Evolutionary conservation across 192 early-diverging fungal species (phyloP).

Genomic region (Lobosporangium transversale): DNA sequence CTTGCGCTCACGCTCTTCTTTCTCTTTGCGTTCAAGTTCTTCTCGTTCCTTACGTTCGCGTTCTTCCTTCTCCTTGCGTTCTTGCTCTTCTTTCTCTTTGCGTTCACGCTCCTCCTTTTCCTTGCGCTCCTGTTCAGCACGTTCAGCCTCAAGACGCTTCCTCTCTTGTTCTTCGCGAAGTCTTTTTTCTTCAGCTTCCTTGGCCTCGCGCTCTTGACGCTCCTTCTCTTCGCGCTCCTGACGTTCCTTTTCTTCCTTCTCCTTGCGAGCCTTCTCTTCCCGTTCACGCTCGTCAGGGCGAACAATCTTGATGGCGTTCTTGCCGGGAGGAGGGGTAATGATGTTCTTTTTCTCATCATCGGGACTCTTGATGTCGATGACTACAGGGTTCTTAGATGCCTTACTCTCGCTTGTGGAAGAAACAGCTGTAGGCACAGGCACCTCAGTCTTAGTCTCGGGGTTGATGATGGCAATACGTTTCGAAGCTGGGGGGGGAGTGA

Average conservation of each 20-base stretch:
- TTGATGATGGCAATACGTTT: constrained; percentile 80
- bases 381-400: constrained; percentile 26
- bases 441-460: constrained; percentile 75
- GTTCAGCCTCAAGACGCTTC: constrained; percentile 49
- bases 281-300: constrained; percentile 58
- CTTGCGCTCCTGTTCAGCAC: constrained; percentile 22
- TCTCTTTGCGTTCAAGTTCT: constrained; percentile 42
- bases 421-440: constrained; percentile 59
- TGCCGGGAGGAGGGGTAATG: constrained; percentile 41
- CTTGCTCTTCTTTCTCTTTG: constrained; percentile 40
- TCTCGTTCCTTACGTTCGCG: constrained; percentile 50
- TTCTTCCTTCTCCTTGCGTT: constrained; percentile 37
- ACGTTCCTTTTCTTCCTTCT: constrained; percentile 48
- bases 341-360: constrained; percentile 46
- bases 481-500: constrained; percentile 50
- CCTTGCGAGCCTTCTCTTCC: constrained; percentile 55
- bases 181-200: constrained; percentile 38
- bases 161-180: constrained; percentile 45
- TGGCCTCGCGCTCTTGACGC: constrained; percentile 41
- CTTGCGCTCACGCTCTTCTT: constrained; percentile 36
- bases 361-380: constrained; percentile 37
- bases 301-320: constrained; percentile 59
- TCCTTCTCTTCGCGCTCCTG: constrained; percentile 47
- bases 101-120: background rate
- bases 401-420: constrained; percentile 33